A percentile compares a stretch with the other conserved stretches of the same genome.
phyloP scores from a whole-genome alignment of 2,329 filamentous ascomycete species.

The Monilinia aucupariae region DNA sequence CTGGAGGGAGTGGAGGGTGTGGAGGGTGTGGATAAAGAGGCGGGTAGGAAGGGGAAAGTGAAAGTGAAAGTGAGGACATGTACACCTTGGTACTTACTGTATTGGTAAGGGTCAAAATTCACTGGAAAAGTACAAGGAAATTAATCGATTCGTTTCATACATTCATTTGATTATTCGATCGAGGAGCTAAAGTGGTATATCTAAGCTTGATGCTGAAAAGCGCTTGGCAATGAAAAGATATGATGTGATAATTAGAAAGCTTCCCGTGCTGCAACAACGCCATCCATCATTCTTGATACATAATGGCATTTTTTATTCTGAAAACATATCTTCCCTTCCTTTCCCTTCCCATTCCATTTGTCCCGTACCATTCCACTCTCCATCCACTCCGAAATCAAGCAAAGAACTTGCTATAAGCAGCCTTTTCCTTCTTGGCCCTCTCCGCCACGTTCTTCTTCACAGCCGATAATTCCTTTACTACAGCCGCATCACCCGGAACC shows the following conservation, averaged over 20 bases:
- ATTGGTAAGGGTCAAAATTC: no score
- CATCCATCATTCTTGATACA: constrained; percentile 5
- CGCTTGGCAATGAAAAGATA: not conserved
- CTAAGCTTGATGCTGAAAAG: not conserved
- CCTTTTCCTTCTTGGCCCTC: constrained; percentile 81
- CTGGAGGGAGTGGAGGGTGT: no score
- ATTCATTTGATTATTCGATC: not conserved
- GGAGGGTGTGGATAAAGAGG: no score
- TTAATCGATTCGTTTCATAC: not conserved
- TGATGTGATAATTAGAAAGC: not conserved
- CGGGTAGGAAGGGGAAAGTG: no score
- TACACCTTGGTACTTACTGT: no score
- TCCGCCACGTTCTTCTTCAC: constrained; percentile 73
- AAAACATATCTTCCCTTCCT: not conserved
- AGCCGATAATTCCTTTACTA: constrained; percentile 67
- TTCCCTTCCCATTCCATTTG: not conserved
- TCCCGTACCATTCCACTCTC: not conserved
- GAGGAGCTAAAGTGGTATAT: constrained; percentile 2
- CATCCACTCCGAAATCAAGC: constrained; percentile 19
- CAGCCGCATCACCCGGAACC: constrained; percentile 67
- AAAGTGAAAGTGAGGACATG: no score
- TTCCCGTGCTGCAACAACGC: not conserved
- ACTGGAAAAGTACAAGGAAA: no score
- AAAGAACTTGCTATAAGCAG: constrained; percentile 89
- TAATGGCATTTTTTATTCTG: not conserved